These are phyloP conservation scores for Stachybotrys elegans DNA, from an alignment of 2,329 filamentous ascomycete genomes.

Conservation along the genomic window DNA sequence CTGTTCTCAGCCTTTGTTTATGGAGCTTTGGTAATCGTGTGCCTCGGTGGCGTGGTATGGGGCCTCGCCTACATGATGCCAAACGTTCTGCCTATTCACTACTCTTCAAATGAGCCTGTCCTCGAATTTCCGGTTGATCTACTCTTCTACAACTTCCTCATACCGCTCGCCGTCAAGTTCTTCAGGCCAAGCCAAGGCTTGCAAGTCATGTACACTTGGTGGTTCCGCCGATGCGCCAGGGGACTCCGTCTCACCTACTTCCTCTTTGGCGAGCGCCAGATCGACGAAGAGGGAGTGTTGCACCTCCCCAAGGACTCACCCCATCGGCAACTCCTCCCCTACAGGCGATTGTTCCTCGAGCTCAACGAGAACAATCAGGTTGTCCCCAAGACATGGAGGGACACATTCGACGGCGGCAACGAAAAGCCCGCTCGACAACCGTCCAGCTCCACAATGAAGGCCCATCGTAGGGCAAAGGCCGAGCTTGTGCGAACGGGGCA, in stretches of 20 bases:
- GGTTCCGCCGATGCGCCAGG: conserved; percentile 84
- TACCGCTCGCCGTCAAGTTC: conserved; percentile 78
- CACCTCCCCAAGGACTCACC: conserved; percentile 35
- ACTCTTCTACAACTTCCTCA: conserved; percentile 93
- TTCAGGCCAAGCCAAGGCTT: conserved; percentile 82
- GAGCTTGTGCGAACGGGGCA: conserved; percentile 43
- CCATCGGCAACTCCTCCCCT: conserved; percentile 27
- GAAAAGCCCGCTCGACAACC: conserved; percentile 35
- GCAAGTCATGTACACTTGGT: conserved; percentile 88
- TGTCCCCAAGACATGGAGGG: conserved; percentile 52
- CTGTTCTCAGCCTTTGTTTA: conserved; percentile 95
- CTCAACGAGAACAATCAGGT: conserved; percentile 36
- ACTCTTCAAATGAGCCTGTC: conserved; percentile 86
- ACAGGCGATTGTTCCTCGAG: conserved; percentile 41
- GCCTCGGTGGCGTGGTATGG: conserved; percentile 94
- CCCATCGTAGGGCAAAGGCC: conserved; percentile 34
- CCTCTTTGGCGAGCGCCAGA: conserved; percentile 76
- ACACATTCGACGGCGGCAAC: conserved; percentile 45
- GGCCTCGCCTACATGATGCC: conserved; percentile 64
- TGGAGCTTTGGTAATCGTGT: conserved; percentile 85
- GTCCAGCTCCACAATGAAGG: conserved; percentile 27
- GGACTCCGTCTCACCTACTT: conserved; percentile 82
- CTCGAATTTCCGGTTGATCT: conserved; percentile 93
- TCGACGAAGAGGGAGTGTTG: conserved; percentile 75
- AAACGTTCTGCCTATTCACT: conserved; percentile 81